Percentiles rank a stretch among this genome's conserved stretches.
These are phyloP conservation scores for Scedosporium aurantiacum DNA, from an alignment of 2,329 filamentous ascomycete genomes.

Conservation along the genomic window DNA sequence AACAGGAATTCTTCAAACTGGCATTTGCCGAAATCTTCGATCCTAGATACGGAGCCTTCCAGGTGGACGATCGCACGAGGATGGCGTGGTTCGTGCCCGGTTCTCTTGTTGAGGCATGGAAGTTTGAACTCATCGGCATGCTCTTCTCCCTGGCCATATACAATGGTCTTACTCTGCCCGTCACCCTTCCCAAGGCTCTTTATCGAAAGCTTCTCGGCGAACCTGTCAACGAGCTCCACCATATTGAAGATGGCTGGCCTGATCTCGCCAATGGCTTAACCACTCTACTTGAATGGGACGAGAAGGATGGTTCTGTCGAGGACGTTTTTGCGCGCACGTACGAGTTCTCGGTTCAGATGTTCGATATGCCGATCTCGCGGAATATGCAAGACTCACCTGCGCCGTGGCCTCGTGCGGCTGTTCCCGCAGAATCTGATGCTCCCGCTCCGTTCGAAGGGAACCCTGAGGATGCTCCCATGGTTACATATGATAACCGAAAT, in stretches of 20 bases:
- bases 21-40: conserved; percentile 70
- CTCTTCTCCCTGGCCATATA: conserved; percentile 85
- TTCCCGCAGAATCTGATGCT: conserved; percentile 24
- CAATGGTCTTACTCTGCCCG: conserved; percentile 82
- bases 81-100: conserved; percentile 84
- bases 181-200: conserved; percentile 76
- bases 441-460: conserved; percentile 21
- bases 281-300: conserved; percentile 64
- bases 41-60: conserved; percentile 70
- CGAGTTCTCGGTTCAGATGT: conserved; percentile 60
- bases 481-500: conserved; percentile 69
- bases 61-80: conserved; percentile 60
- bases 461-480: conserved; percentile 51
- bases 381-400: conserved; percentile 34
- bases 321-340: conserved; percentile 79
- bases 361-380: conserved; percentile 45
- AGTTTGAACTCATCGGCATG: conserved; percentile 80
- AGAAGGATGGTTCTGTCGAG: conserved; percentile 61
- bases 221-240: conserved; percentile 57
- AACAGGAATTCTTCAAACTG: conserved; percentile 90
- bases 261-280: conserved; percentile 65
- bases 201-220: conserved; percentile 70
- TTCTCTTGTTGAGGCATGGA: conserved; percentile 73
- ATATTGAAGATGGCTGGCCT: conserved; percentile 83
- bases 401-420: conserved; percentile 35